Base-by-base conservation (phyloP, 139 green algal species). In the Picochlorum sp. region DNA sequence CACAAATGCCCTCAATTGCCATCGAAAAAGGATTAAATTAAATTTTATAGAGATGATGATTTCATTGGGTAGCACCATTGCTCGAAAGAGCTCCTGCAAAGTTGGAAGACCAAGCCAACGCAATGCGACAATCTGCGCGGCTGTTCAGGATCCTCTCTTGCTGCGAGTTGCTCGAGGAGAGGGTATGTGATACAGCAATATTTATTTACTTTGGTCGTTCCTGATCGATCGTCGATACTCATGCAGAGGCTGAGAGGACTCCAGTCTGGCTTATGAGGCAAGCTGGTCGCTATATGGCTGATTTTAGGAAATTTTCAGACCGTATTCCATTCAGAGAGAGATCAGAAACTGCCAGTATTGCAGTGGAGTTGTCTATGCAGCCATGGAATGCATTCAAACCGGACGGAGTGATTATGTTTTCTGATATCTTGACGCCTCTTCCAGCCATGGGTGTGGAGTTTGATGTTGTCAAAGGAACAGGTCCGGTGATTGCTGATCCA, bases 221-320 rank as follows among this genome's bases (percentile, higher is more conserved):
- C 34, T 41, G 34, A 41, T 41, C 34, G 34, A 14, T 41, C 9
- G 34, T 41, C 9, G 34, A 41, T 1, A 11, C 34, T 10, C 34
- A 11, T 54, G 47, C 11, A 54, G 85, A 95, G 34, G 89, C 79
- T 8, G 94, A 99, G 79, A 74, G 94, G 14, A 94, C 90, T 2
- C 94, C 94, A 1, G 94, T 99, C 32, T 99, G 94, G 94, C 85
- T 99, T 11, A 98, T 99, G 94, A 79, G 94, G 3, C 94, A 99
- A 65, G 94, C 94, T 7, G 94, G 94, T 7, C 81, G 94, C 11
- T 99, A 98, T 84, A 99, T 99, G 94, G 84, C 85, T 4, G 94
- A 88, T 13, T 99, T 99, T 79, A 66, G 94, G 4, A 81, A 92
- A 80, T 98, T 86, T 64, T 95, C 85, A 30, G 85, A 97, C 76